A percentile compares a stretch with the other conserved stretches of the same genome.
Evolutionary conservation across 2,329 filamentous ascomycete genomes (phyloP).

Genomic region (Aspergillus sp.): DNA sequence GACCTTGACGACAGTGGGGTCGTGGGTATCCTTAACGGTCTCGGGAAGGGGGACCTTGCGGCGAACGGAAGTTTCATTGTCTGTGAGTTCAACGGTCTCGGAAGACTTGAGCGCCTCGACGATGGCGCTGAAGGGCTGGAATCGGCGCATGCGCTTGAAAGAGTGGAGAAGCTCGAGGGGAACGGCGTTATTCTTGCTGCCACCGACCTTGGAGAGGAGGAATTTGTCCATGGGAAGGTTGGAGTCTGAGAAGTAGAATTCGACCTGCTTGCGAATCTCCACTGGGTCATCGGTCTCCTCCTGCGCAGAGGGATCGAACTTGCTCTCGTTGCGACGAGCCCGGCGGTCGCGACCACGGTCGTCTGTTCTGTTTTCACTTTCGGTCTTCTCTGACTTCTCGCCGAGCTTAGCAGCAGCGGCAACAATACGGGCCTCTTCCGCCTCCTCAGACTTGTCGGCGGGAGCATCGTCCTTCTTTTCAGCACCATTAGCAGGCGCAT

Average conservation of each 20-base stretch:
- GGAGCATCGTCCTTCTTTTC: conserved; percentile 24
- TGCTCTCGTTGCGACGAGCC: conserved; percentile 57
- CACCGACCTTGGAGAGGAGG: conserved; percentile 75
- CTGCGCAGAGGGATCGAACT: conserved; percentile 67
- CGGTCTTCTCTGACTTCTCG: conserved; percentile 37
- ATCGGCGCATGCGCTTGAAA: conserved; percentile 96
- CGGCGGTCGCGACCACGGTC: conserved; percentile 24
- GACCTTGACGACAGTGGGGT: conserved; percentile 53
- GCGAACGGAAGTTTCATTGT: conserved; percentile 69
- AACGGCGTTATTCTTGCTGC: conserved; percentile 72
- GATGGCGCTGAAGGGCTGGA: conserved; percentile 82
- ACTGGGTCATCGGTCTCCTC: conserved; percentile 73
- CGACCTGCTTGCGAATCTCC: conserved; percentile 86
- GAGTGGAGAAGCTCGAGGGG: conserved; percentile 73
- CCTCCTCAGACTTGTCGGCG: conserved; percentile 19
- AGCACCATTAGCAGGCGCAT: conserved; percentile 15
- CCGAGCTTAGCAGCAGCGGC: conserved; percentile 38
- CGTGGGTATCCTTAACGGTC: conserved; percentile 54
- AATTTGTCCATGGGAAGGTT: conserved; percentile 89
- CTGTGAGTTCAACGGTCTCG: conserved; percentile 68
- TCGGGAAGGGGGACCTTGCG: conserved; percentile 71
- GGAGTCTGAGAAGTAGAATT: conserved; percentile 93
- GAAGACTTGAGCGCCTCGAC: conserved; percentile 81
- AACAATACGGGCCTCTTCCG: conserved; percentile 39
- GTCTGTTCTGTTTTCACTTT: conserved; percentile 21